Conservation (phyloP, 192 early-diverging fungal species). For the Linnemannia hyalina region DNA sequence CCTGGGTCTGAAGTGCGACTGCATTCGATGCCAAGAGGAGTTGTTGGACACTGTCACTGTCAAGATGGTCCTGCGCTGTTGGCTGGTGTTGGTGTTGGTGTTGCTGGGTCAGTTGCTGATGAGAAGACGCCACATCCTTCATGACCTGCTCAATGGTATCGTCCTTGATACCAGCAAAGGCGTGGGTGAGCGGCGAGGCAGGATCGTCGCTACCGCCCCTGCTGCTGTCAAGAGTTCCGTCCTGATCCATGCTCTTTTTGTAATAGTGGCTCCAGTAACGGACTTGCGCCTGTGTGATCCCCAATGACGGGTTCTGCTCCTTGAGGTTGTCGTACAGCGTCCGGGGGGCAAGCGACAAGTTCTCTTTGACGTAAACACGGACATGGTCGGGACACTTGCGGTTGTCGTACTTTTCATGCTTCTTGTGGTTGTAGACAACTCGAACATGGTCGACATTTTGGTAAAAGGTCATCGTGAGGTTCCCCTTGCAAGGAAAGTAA, state of each 20-base stretch:
- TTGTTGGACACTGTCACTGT: conserved; percentile 28
- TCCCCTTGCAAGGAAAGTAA: conserved; percentile 55
- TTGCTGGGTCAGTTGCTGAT: background rate
- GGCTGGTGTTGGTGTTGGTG: background rate
- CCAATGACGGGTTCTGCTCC: conserved; percentile 22
- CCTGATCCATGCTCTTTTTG: conserved; percentile 38
- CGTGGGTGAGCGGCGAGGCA: background rate
- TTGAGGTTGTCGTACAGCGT: conserved; percentile 32
- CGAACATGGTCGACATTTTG: conserved; percentile 48
- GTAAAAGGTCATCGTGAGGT: conserved; percentile 55
- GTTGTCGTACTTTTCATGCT: conserved; percentile 53
- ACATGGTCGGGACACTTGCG: conserved; percentile 54
- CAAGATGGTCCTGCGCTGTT: conserved; percentile 15
- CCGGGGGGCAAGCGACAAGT: conserved; percentile 31
- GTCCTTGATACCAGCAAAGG: background rate
- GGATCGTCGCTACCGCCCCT: conserved; percentile 10
- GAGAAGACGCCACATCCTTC: background rate
- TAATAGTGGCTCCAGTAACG: conserved; percentile 54
- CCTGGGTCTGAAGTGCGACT: conserved; percentile 22
- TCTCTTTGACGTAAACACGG: conserved; percentile 47
- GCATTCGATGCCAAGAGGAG: conserved; percentile 26
- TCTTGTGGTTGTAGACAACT: conserved; percentile 43
- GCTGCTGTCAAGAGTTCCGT: background rate
- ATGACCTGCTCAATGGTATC: background rate
- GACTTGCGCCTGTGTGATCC: conserved; percentile 51